These are phyloP conservation scores for Dactylonectria estremocensis DNA, from an alignment of 2,329 filamentous ascomycete genomes.

Conservation along the genomic window DNA sequence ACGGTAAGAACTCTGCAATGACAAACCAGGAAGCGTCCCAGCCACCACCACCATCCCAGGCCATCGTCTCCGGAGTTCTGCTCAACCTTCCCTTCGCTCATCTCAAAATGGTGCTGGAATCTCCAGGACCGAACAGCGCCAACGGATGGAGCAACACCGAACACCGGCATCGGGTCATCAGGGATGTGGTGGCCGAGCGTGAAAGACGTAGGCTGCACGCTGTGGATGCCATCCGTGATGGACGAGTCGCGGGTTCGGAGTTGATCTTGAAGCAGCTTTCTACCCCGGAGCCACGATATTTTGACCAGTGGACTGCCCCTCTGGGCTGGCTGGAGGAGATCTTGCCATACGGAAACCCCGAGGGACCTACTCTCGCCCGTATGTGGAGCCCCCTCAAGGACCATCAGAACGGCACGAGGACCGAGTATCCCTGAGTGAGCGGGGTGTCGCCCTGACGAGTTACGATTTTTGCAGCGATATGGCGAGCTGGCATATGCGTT, in stretches of 20 bases:
- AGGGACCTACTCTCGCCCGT: slow-evolving; percentile 60
- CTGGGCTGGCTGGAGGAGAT: slow-evolving; percentile 67
- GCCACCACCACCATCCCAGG: slow-evolving; percentile 56
- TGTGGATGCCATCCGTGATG: slow-evolving; percentile 59
- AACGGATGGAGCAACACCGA: slow-evolving; percentile 66
- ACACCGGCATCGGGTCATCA: slow-evolving; percentile 64
- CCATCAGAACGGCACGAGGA: slow-evolving; percentile 38
- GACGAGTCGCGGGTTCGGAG: slow-evolving; percentile 53
- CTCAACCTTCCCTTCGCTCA: slow-evolving; percentile 79
- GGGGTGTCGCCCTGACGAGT: slow-evolving; percentile 29
- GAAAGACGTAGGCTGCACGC: slow-evolving; percentile 68
- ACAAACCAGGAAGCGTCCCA: slow-evolving; percentile 50
- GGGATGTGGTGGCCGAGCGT: slow-evolving; percentile 68
- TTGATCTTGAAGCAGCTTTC: slow-evolving; percentile 55
- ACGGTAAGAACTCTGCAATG: slow-evolving; percentile 47
- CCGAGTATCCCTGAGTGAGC: slow-evolving; percentile 52
- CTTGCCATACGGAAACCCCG: slow-evolving; percentile 54
- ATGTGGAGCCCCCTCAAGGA: slow-evolving; percentile 60
- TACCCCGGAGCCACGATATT: slow-evolving; percentile 56
- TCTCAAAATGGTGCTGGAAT: slow-evolving; percentile 77
- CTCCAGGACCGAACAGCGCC: slow-evolving; percentile 65
- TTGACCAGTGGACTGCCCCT: slow-evolving; percentile 61
- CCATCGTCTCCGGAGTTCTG: slow-evolving; percentile 75
- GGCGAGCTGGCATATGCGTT: slow-evolving; percentile 41
- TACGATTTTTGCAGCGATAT: slow-evolving; percentile 36